phyloP scores from a whole-genome alignment of 306 rosid species.

The Geum urbanum region DNA sequence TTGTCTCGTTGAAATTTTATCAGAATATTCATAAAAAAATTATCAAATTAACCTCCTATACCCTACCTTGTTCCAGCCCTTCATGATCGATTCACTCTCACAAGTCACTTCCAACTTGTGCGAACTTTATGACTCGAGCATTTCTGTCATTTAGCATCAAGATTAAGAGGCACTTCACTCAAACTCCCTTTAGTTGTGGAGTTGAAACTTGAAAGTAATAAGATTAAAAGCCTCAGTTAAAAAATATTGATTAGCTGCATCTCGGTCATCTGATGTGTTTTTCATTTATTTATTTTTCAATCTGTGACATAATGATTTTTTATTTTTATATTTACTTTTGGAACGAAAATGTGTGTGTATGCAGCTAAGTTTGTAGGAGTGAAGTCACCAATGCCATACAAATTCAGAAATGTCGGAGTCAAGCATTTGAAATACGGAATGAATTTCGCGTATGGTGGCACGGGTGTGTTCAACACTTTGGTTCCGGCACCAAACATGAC shows the following conservation, averaged over 20 bases:
- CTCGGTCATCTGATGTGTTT: too few relatives aligned
- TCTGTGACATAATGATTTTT: too few relatives aligned
- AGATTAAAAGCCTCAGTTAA: too few relatives aligned
- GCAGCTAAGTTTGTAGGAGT: slow-evolving; percentile 65
- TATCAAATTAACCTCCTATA: background rate
- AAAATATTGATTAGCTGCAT: too few relatives aligned
- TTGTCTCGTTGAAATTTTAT: background rate
- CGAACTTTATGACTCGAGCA: background rate
- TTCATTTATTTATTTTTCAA: too few relatives aligned
- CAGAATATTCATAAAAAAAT: background rate
- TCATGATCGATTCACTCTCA: slow-evolving; percentile 1
- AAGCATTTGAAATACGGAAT: slow-evolving; percentile 58
- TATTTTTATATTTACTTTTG: background rate
- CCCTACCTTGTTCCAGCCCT: slow-evolving; percentile 13
- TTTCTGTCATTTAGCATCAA: background rate
- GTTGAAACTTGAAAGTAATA: background rate
- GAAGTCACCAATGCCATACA: slow-evolving; percentile 75
- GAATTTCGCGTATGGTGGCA: slow-evolving; percentile 87
- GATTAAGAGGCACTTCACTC: background rate
- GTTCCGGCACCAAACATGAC: slow-evolving; percentile 69
- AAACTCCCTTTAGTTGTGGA: background rate
- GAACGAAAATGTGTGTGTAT: background rate
- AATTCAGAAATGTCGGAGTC: slow-evolving; percentile 39
- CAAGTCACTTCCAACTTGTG: background rate
- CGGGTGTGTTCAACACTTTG: slow-evolving; percentile 67